Evolutionary conservation across 345 rosid species (phyloP).

Genomic region (Clarkia xantiana): DNA sequence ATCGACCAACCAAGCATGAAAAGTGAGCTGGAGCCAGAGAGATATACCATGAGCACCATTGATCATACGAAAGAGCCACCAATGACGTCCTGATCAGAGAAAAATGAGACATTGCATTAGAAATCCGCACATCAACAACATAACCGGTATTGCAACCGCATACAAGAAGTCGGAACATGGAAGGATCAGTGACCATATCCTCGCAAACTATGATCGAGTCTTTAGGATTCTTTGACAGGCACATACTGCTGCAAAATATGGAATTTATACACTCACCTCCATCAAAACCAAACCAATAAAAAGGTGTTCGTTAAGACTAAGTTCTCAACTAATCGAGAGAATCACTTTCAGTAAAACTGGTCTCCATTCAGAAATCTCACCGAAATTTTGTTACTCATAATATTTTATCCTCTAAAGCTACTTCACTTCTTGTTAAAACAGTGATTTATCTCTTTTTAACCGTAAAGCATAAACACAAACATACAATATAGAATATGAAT

Average conservation of each 20-base stretch:
- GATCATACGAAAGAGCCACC: constrained; percentile 78
- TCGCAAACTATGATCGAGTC: constrained; percentile 52
- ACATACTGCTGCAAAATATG: constrained; percentile 93
- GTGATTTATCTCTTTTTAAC: too few relatives aligned
- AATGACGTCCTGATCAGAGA: constrained; percentile 66
- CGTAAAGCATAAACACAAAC: too few relatives aligned
- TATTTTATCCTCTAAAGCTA: too few relatives aligned
- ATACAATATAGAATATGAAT: too few relatives aligned
- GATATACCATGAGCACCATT: constrained; percentile 62
- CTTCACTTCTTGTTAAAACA: too few relatives aligned
- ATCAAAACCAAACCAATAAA: too few relatives aligned
- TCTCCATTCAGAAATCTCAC: too few relatives aligned
- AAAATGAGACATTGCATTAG: constrained; percentile 78
- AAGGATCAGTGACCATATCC: constrained; percentile 86
- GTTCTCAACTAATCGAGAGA: too few relatives aligned
- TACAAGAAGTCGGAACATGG: constrained; percentile 95
- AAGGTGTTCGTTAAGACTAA: too few relatives aligned
- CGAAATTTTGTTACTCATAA: too few relatives aligned
- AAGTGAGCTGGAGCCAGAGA: neutral
- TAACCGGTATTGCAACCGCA: constrained; percentile 76
- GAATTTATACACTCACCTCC: constrained; percentile 82
- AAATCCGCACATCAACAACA: constrained; percentile 83
- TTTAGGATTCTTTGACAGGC: constrained; percentile 66
- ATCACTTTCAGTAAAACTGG: too few relatives aligned
- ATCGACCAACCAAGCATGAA: neutral